Conservation (phyloP, 345 rosid species). For the Pelargonium nanum region DNA sequence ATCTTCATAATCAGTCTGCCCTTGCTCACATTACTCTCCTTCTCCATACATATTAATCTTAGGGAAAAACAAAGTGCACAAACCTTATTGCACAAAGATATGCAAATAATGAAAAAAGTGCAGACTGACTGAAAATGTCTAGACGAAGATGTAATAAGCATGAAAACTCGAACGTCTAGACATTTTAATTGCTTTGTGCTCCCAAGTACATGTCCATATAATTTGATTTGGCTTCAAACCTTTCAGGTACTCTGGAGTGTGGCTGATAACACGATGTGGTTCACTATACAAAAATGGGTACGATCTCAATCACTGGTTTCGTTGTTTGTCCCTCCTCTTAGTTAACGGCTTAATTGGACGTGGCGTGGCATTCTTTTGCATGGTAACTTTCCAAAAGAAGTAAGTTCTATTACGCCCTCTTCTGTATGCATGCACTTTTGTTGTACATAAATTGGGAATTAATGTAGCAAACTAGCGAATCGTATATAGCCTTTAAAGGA, state of each 20-base stretch:
- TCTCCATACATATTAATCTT: background rate
- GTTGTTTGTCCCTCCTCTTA: conserved; percentile 41
- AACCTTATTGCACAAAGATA: background rate
- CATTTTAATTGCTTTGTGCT: too few relatives aligned
- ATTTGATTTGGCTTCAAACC: background rate
- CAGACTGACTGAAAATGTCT: too few relatives aligned
- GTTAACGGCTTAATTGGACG: conserved; percentile 54
- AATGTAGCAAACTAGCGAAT: background rate
- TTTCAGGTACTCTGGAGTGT: conserved; percentile 76
- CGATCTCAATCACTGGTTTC: conserved; percentile 52
- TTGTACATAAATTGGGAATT: background rate
- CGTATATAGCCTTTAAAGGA: background rate
- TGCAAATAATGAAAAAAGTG: too few relatives aligned
- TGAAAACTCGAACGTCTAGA: too few relatives aligned
- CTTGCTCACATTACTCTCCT: too few relatives aligned
- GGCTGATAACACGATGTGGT: conserved; percentile 92
- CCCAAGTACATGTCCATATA: background rate
- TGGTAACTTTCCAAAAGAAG: conserved; percentile 61
- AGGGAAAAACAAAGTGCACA: too few relatives aligned
- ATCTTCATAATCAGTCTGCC: too few relatives aligned
- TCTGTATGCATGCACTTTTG: too few relatives aligned
- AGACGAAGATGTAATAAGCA: too few relatives aligned
- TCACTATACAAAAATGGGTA: conserved; percentile 54
- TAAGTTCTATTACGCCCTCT: conserved; percentile 11
- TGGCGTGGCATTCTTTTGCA: conserved; percentile 40